Conservation (phyloP, 2,329 filamentous ascomycete species). For the Fusarium sp. region DNA sequence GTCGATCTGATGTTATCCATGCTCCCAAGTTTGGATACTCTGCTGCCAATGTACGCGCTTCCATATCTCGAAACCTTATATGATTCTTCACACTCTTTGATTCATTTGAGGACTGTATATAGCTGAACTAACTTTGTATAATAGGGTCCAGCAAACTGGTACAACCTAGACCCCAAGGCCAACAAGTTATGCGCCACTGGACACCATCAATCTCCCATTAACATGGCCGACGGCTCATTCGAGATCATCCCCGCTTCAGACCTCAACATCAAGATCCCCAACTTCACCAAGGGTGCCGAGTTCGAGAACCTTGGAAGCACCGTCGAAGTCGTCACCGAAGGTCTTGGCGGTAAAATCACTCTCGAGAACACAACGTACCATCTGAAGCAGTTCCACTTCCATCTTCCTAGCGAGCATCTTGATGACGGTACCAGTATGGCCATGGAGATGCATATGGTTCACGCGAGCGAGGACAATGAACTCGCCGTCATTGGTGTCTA, state of each 20-base stretch:
- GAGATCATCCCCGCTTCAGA: slow-evolving; percentile 43
- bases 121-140: neutral
- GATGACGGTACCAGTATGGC: slow-evolving; percentile 52
- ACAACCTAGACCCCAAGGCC: slow-evolving; percentile 52
- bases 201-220: slow-evolving; percentile 66
- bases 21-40: slow-evolving; percentile 54
- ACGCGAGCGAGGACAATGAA: slow-evolving; percentile 26
- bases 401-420: slow-evolving; percentile 69
- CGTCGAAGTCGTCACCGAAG: slow-evolving; percentile 59
- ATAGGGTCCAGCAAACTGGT: slow-evolving; percentile 65
- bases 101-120: rapidly evolving
- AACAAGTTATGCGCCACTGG: slow-evolving; percentile 62
- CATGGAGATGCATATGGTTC: slow-evolving; percentile 49
- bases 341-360: slow-evolving; percentile 56
- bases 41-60: slow-evolving; percentile 47
- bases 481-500: slow-evolving; percentile 47
- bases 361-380: slow-evolving; percentile 54
- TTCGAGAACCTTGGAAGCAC: slow-evolving; percentile 65
- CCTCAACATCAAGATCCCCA: slow-evolving; percentile 52
- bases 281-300: slow-evolving; percentile 49
- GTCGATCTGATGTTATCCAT: slow-evolving; percentile 47
- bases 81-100: no score
- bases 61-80: rapidly evolving
- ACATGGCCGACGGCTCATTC: slow-evolving; percentile 53
- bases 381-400: slow-evolving; percentile 69